These are phyloP conservation scores for Psilocybe tampanensis DNA, from an alignment of 768 basidiomycete species.

Conservation along the genomic window DNA sequence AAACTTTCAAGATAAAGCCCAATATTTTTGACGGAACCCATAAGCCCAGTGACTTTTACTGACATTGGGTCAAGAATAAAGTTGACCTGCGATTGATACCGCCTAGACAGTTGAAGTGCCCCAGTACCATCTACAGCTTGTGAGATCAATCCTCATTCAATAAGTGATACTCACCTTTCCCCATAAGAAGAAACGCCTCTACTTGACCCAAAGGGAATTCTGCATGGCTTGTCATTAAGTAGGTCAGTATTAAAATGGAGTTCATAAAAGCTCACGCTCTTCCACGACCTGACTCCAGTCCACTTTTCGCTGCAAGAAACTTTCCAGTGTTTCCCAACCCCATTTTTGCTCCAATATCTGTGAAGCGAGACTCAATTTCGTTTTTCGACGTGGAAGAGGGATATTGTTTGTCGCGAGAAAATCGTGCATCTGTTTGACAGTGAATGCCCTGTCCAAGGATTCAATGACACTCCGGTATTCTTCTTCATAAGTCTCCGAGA, in stretches of 20 bases:
- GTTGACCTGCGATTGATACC: constrained; percentile 64
- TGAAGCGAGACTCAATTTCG: constrained; percentile 44
- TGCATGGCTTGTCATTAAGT: constrained; percentile 25
- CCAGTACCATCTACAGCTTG: constrained; percentile 60
- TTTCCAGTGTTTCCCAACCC: constrained; percentile 66
- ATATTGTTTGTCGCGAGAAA: constrained; percentile 55
- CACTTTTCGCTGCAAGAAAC: constrained; percentile 49
- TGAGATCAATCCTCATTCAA: neutral
- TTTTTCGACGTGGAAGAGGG: constrained; percentile 30
- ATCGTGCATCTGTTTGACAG: constrained; percentile 55
- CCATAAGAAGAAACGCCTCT: constrained; percentile 71
- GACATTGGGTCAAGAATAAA: constrained; percentile 57
- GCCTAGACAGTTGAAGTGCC: constrained; percentile 57
- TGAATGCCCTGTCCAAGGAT: constrained; percentile 63
- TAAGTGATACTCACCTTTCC: constrained; percentile 51
- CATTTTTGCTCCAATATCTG: constrained; percentile 67
- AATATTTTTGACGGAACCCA: constrained; percentile 51
- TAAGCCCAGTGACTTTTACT: constrained; percentile 60
- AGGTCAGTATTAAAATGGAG: constrained; percentile 1
- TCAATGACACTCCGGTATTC: constrained; percentile 58
- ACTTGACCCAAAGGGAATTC: constrained; percentile 58
- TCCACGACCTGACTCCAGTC: constrained; percentile 50
- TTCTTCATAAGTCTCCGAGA: constrained; percentile 43
- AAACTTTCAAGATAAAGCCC: constrained; percentile 46
- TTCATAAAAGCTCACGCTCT: constrained; percentile 29